phyloP scores from a whole-genome alignment of 23 red algal species.

The Gracilaria vermiculophylla region DNA sequence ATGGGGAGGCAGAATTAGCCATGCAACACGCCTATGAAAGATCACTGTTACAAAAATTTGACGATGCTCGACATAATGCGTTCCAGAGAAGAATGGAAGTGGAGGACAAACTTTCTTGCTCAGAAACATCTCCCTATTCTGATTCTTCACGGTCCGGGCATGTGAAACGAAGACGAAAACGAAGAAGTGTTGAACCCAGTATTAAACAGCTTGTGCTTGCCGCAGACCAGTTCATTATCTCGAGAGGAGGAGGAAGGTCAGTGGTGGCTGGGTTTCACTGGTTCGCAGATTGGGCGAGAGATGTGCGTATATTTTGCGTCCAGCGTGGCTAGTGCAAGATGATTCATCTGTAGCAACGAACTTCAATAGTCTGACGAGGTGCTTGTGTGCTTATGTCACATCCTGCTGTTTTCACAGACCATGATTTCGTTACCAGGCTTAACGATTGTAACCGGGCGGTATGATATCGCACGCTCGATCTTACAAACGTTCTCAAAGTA shows the following conservation, averaged over 20 bases:
- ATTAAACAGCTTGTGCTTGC: conserved; percentile 62
- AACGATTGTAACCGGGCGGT: conserved; percentile 59
- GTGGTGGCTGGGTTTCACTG: conserved; percentile 71
- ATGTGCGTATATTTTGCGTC: conserved; percentile 25
- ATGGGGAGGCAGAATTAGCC: conserved; percentile 49
- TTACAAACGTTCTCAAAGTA: conserved; percentile 64
- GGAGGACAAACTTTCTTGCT: conserved; percentile 8
- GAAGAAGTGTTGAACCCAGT: conserved; percentile 44
- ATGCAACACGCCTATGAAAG: conserved; percentile 68
- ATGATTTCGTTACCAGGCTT: conserved; percentile 62
- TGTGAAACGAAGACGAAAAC: conserved; percentile 21
- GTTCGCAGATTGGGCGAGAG: conserved; percentile 64
- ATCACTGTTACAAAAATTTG: conserved; percentile 67
- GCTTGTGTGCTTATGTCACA: neutral
- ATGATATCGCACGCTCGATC: conserved; percentile 60
- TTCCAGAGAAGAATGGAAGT: conserved; percentile 30
- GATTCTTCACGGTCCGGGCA: neutral
- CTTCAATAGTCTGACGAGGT: neutral
- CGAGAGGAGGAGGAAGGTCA: conserved; percentile 50
- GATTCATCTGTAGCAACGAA: neutral
- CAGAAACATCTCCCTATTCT: conserved; percentile 29
- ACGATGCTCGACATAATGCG: conserved; percentile 4
- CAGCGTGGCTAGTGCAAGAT: neutral
- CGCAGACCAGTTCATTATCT: conserved; percentile 65
- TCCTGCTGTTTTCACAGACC: neutral